These are phyloP conservation scores for Mucor circinelloides DNA, from an alignment of 371 early-diverging fungal genomes.

Conservation along the genomic window DNA sequence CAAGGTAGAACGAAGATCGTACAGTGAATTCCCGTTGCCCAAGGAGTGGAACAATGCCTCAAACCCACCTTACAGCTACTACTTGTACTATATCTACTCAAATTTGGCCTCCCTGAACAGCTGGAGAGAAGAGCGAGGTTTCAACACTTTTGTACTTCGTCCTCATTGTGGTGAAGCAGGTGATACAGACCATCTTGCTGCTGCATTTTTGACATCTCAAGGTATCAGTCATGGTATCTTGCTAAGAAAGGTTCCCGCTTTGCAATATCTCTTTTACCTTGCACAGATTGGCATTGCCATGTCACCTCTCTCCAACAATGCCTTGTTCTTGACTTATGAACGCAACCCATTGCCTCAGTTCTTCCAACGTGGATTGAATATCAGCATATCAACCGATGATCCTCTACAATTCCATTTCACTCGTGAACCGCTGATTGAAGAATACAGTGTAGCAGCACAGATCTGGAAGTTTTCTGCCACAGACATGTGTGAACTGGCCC, in stretches of 20 bases:
- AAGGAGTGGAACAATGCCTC: slow-evolving; percentile 72
- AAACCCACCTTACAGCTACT: slow-evolving; percentile 99
- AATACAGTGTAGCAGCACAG: slow-evolving; percentile 98
- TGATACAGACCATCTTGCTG: slow-evolving; percentile 94
- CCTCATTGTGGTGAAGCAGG: slow-evolving; percentile 99
- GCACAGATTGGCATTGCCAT: slow-evolving; percentile 97
- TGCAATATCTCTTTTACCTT: slow-evolving; percentile 97
- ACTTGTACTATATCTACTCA: slow-evolving; percentile 94
- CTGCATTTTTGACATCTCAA: slow-evolving; percentile 91
- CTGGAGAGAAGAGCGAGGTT: slow-evolving; percentile 78
- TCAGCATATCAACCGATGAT: slow-evolving; percentile 97
- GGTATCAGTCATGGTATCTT: slow-evolving; percentile 97
- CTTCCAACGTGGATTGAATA: slow-evolving; percentile 96
- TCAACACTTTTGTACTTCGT: slow-evolving; percentile 93
- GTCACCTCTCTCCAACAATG: slow-evolving; percentile 99
- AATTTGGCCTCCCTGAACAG: slow-evolving; percentile 88
- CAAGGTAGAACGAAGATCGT: slow-evolving; percentile 83
- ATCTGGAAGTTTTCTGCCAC: slow-evolving; percentile 95
- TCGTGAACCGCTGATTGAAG: slow-evolving; percentile 98
- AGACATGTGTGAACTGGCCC: slow-evolving; percentile 98
- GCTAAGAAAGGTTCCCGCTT: slow-evolving; percentile 94
- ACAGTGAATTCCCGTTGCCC: slow-evolving; percentile 89
- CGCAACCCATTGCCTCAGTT: slow-evolving; percentile 95
- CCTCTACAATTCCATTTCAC: slow-evolving; percentile 99
- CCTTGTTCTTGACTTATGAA: slow-evolving; percentile 95